These are phyloP conservation scores for Rubia peregrina DNA, from an alignment of 305 asterid species.

Conservation along the genomic window DNA sequence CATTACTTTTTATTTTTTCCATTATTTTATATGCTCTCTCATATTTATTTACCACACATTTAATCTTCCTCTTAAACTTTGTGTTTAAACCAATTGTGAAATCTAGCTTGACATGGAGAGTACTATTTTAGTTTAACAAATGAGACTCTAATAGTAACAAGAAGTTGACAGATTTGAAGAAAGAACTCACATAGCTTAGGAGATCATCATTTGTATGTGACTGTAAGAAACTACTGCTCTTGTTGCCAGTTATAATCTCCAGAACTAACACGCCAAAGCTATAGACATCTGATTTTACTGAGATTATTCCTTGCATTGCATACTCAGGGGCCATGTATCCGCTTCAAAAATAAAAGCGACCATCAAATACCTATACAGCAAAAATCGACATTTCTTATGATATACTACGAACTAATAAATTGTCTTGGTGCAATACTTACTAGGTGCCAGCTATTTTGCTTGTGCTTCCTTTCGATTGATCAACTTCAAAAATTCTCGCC, in stretches of 20 bases:
- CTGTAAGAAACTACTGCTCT: neutral
- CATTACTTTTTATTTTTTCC: too few relatives aligned
- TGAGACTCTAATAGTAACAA: neutral
- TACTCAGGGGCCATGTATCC: slow-evolving; percentile 17
- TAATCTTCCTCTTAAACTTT: too few relatives aligned
- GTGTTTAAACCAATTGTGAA: too few relatives aligned
- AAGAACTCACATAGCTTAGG: slow-evolving; percentile 13
- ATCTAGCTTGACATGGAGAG: too few relatives aligned
- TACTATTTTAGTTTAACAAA: neutral
- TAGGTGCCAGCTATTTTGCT: slow-evolving; percentile 24
- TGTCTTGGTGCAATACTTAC: slow-evolving; percentile 14
- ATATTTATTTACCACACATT: too few relatives aligned
- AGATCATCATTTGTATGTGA: neutral
- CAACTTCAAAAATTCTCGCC: slow-evolving; percentile 19
- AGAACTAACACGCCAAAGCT: slow-evolving; percentile 20
- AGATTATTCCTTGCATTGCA: slow-evolving; percentile 1
- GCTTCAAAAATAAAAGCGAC: neutral
- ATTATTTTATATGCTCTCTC: too few relatives aligned
- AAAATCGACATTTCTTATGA: too few relatives aligned
- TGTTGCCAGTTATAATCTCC: slow-evolving; percentile 18
- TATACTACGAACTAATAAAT: too few relatives aligned
- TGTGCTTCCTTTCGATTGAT: slow-evolving; percentile 22
- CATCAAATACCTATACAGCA: too few relatives aligned
- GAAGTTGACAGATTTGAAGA: neutral
- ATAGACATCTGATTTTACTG: slow-evolving; percentile 18